Evolutionary conservation across 768 basidiomycete species (phyloP), one percentile per base, ranked within the genome.

Genomic region (Tulasnella sp.): DNA sequence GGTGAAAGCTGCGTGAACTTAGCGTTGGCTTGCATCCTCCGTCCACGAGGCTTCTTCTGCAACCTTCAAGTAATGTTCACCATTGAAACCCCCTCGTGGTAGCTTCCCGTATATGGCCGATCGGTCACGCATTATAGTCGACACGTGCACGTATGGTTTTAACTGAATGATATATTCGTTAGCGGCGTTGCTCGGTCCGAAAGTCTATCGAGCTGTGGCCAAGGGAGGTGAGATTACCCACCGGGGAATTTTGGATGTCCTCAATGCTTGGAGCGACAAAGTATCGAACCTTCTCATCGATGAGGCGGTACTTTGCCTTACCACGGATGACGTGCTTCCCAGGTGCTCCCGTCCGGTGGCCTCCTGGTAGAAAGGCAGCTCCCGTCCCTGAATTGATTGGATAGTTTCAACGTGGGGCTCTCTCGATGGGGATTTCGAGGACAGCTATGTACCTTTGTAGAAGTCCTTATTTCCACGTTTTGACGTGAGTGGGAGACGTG

Each of bases 381-480:
- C 91, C 73, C 19, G 83, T 92, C 35, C 90, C 89, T 91, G 63
- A 9, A 27, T 6, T 6, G 29, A 29, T 21, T 19, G 39, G 32
- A 42, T 23, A 31, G 43, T 37, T 41, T 27, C 23, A n/a, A n/a
- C n/a, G n/a, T n/a, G n/a, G n/a, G n/a, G n/a, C n/a, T n/a, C n/a
- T n/a, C n/a, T n/a, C n/a, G n/a, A n/a, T n/a, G n/a, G n/a, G n/a
- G n/a, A n/a, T n/a, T 25, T 4, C 27, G 55, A 37, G 15, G 49
- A 12, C 5, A 11, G 45, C 32, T 29, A 21, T n/a, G n/a, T 6
- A 85, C 94, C 94, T 70, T 98, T 98, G 76, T 96, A 97, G 67
- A 76, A 97, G 66, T 99, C 90, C 65, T 97, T 98, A 73, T 96
- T 96, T 14, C 80, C 94, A 45, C 82, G 72, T 68, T 97, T 97